These are phyloP conservation scores for Scleromitrula shiraiana DNA, from an alignment of 2,329 filamentous ascomycete genomes.

Conservation along the genomic window DNA sequence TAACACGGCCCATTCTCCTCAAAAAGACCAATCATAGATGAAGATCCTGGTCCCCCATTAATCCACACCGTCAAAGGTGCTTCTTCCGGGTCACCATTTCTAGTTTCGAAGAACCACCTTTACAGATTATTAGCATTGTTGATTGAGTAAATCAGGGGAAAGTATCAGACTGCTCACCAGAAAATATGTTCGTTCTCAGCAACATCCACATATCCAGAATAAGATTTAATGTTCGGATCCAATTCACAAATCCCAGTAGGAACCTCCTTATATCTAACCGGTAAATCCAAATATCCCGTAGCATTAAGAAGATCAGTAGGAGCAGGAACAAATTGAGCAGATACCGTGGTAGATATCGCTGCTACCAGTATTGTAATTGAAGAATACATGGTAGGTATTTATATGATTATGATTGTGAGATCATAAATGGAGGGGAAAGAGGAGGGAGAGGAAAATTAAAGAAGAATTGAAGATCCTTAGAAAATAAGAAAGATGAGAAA, in stretches of 20 bases:
- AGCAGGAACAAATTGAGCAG: constrained; percentile 31
- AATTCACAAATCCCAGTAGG: constrained; percentile 39
- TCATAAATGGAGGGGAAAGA: too few species aligned
- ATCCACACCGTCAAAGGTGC: constrained; percentile 53
- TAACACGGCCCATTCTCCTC: constrained; percentile 46
- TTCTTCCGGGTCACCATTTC: constrained; percentile 39
- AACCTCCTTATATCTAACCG: constrained; percentile 41
- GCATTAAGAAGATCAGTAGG: constrained; percentile 32
- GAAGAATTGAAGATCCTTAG: background rate
- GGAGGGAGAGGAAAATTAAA: too few species aligned
- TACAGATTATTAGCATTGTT: background rate
- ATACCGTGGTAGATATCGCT: background rate
- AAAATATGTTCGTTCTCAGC: constrained; percentile 35
- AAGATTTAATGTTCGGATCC: constrained; percentile 35
- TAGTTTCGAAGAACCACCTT: constrained; percentile 37
- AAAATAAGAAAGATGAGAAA: too few species aligned
- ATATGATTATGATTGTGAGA: background rate
- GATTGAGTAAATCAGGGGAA: background rate
- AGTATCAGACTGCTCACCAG: constrained; percentile 20
- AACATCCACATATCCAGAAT: constrained; percentile 37
- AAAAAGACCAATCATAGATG: constrained; percentile 57
- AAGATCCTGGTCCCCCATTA: constrained; percentile 57
- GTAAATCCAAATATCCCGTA: constrained; percentile 32
- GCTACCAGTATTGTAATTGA: background rate
- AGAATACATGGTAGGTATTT: background rate